Base-by-base conservation (phyloP, 2,329 filamentous ascomycete species). In the Neofusicoccum parvum region DNA sequence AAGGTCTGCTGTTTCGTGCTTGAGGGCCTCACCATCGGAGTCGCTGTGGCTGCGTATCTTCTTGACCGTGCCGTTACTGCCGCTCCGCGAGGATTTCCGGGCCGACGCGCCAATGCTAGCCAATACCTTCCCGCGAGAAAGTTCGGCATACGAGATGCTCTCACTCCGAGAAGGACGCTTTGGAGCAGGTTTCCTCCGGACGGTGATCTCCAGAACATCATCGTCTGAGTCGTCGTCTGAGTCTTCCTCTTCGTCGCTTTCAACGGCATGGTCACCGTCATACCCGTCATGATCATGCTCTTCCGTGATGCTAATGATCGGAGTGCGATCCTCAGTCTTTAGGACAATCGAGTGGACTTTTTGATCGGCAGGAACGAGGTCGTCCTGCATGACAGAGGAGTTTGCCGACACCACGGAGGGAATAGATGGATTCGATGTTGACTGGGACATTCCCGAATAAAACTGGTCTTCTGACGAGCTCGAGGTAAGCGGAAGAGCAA, bases 61-160 rank as follows among this genome's bases (percentile, higher is more conserved):
- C 71, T 83, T 83, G 70, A 83, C 80, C 7, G 82, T 83, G 37
- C 81, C 80, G 68, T 80, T 82, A 70, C 81, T 83, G 27, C 81
- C 81, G 68, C 81, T 83, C 41, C 82, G 76, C 11, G 75, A 77
- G 43, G 79, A 78, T 54, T 70, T 70, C 54, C 71, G 71, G 20
- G 74, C 43, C 7, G 32, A 64, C 11, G 43, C 53, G 10, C 72
- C 73, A 6, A 75, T 75, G 11, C 71, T 72, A 41, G 74, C 69
- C 59, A 73, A 46, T 5, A 56, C 67, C 49, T 69, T 70, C 17
- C 72, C 70, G 27, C 76, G 72, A 9, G 78, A 72, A 0, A 78
- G 69, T 64, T 78, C 72, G 20, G 74, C 77, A 58, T 76, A 75
- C 17, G 74, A 76, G 23, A 80, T 72, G 12, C 77, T 79, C 7